Base-by-base conservation (phyloP, 176 grass and related monocot genomes). In the Carex kokanica region DNA sequence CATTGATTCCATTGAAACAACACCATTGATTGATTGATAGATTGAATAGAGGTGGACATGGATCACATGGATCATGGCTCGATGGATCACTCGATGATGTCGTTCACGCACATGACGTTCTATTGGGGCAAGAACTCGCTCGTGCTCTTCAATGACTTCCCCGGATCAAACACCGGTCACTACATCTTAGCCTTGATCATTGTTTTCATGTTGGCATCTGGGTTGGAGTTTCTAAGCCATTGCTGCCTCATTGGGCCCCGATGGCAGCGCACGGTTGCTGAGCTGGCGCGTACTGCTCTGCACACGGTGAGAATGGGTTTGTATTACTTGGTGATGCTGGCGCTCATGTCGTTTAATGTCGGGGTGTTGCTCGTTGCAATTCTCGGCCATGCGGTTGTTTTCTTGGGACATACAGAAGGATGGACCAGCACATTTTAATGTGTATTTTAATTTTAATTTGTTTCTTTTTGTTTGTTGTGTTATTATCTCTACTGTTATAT, bases 261-360 rank as follows among this genome's bases (percentile, higher is more conserved):
- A 1, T 2, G 14, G 14, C 68, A 69, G 2, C 80, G 29, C 85
- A 79, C 4, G 15, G 60, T 54, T 1, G 60, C 85, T 0, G 87
- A 77, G 78, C 66, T 81, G 64, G 78, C 71, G 21, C 86, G 89
- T 40, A 73, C 87, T 0, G 86, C 53, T 8, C 43, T 90, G 73
- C 70, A 98, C 81, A 88, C 89, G 4, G 3, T 86, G 20, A 85
- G 92, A 31, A 73, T 97, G 59, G 92, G 88, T 7, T 32, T 63
- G 7, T 89, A 90, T 0, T 97, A 97, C 87, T 17, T 97, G 31
- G 81, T 94, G 78, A 97, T 97, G 94, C 88, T 97, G 60, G 94
- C 92, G 10, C 64, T 97, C 90, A 97, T 97, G 94, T 97, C 94
- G 1, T 97, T 97, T 87, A 97, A 97, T 79, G 94, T 72, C 43